A percentile compares a stretch with the other conserved stretches of the same genome.
These are phyloP conservation scores for Capniomyces stellatus DNA, from an alignment of 371 early-diverging fungal genomes.

Conservation along the genomic window DNA sequence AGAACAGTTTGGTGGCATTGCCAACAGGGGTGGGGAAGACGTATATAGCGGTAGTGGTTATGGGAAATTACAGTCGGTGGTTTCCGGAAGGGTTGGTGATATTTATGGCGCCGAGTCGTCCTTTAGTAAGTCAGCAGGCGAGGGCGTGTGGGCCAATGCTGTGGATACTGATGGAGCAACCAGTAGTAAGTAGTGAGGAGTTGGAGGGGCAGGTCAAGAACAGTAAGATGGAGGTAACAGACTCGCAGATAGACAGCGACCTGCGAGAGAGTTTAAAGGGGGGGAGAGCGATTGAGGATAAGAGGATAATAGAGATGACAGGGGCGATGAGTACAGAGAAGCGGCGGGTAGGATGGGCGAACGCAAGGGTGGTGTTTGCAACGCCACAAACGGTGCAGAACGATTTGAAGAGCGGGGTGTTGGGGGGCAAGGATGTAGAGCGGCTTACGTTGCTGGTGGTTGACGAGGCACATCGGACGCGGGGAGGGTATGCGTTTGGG, in stretches of 20 bases:
- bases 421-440: conserved; percentile 26
- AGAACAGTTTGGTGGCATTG: conserved; percentile 77
- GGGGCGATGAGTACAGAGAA: conserved; percentile 39
- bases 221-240: conserved; percentile 23
- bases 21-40: conserved; percentile 91
- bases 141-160: conserved; percentile 36
- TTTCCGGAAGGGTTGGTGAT: conserved; percentile 73
- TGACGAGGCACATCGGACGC: conserved; percentile 87
- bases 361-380: conserved; percentile 58
- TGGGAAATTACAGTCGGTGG: conserved; percentile 88
- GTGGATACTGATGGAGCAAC: conserved; percentile 10
- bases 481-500: conserved; percentile 66
- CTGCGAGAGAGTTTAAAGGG: neutral
- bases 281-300: neutral
- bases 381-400: conserved; percentile 84
- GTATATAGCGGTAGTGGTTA: conserved; percentile 88
- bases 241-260: neutral
- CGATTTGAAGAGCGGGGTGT: conserved; percentile 42
- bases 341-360: conserved; percentile 32
- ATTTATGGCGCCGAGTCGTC: conserved; percentile 86
- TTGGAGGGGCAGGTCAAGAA: conserved; percentile 40
- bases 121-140: conserved; percentile 82
- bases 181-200: conserved; percentile 30
- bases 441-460: conserved; percentile 54
- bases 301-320: conserved; percentile 42